Base-by-base conservation (phyloP, 1,284 basidiomycete genomes). In the Malassezia psittaci region DNA sequence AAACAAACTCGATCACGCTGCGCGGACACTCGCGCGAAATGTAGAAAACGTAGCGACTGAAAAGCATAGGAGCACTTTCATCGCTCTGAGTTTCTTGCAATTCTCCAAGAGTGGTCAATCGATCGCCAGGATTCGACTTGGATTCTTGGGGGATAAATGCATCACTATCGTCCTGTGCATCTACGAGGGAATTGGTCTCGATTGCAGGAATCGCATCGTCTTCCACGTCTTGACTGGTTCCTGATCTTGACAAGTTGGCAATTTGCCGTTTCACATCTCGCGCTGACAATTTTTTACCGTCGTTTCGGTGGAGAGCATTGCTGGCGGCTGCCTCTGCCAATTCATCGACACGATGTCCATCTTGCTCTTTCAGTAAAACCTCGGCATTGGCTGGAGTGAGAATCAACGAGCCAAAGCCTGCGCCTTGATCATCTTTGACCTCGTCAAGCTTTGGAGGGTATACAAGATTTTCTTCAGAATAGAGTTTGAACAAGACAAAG, bases 401-500 rank as follows among this genome's bases (percentile, higher is more conserved):
- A 60, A 77, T 82, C 76, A 94, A 87, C 1, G 93, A 91, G 40
- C 88, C 90, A 36, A 98, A 83, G 12, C 90, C 91, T 9, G 72
- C 75, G 5, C 83, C 94, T 42, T 80, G 79, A 70, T 90, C 90
- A 67, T 96, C 89, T 76, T 88, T 88, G 65, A 81, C 81, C 18
- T 79, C 74, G 69, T 98, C 90, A 52, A 96, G 77, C 19, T 88
- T 87, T 2, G 94, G 94, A 19, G 94, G 94, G 74, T 99, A 99
- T 36, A 91, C 84, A 39, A 98, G 81, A 64, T 88, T 88, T 51
- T 83, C 82, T 70, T 96, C 90, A n/a, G 87, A 86, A 78, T 93
- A 99, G 19, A 99, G 82, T 78, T 96, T 96, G 83, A 90, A 99
- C 70, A 96, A 85, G 12, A 91, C 86, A 69, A 98, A 99, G 16